phyloP scores from a whole-genome alignment of 169 alveolate species.

The Cyclospora cayetanensis region DNA sequence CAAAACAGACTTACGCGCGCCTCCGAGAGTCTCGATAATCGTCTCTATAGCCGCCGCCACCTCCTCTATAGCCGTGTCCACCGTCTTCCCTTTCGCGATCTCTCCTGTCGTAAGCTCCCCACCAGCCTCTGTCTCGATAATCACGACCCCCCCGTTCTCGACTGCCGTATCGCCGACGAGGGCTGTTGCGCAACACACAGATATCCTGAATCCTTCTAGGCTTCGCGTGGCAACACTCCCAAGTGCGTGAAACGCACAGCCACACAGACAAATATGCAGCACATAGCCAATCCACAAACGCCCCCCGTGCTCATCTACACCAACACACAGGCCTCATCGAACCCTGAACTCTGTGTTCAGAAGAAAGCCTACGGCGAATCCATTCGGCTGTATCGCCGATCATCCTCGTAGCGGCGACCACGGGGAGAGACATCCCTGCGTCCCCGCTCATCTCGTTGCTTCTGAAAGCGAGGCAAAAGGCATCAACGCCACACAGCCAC shows the following conservation, averaged over 20 bases:
- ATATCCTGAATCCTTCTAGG: too few species aligned
- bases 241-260: too few species aligned
- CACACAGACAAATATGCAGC: too few species aligned
- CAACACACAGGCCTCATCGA: background rate
- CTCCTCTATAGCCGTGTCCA: background rate
- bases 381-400: conserved; percentile 20
- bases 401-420: conserved; percentile 38
- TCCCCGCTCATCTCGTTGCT: conserved; percentile 7
- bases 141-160: conserved; percentile 27
- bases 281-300: too few species aligned
- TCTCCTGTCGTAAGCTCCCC: conserved; percentile 43
- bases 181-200: background rate
- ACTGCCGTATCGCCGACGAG: conserved; percentile 28
- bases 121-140: conserved; percentile 24
- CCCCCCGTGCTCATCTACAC: too few species aligned
- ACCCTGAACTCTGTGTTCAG: background rate
- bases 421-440: conserved; percentile 8
- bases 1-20: background rate
- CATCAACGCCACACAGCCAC: background rate
- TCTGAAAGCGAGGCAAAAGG: too few species aligned
- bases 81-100: background rate
- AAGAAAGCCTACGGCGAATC: conserved; percentile 38
- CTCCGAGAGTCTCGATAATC: background rate
- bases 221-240: too few species aligned
- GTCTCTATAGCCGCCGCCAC: background rate